Evolutionary conservation across 225 moss, liverwort and hornwort genomes (phyloP).

Genomic region (Marchantia paleacea): DNA sequence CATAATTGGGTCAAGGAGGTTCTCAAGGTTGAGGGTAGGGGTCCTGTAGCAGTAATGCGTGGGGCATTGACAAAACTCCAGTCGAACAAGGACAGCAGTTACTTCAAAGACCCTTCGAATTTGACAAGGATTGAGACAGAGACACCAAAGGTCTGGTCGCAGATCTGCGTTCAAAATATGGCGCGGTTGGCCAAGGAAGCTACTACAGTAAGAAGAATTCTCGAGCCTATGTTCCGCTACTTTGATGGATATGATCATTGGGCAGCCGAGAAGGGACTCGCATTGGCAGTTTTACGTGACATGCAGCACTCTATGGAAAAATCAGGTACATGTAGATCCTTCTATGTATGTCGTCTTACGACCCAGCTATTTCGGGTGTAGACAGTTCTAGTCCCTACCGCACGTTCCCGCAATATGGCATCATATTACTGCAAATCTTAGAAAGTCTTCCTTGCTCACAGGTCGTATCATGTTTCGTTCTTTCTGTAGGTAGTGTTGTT

Average conservation of each 20-base stretch:
- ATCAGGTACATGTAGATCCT: slow-evolving; percentile 54
- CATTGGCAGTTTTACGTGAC: slow-evolving; percentile 70
- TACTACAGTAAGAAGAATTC: slow-evolving; percentile 70
- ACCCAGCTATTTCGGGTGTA: neutral
- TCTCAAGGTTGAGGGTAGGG: slow-evolving; percentile 67
- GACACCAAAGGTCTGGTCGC: slow-evolving; percentile 80
- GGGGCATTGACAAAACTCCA: slow-evolving; percentile 64
- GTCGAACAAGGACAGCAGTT: slow-evolving; percentile 46
- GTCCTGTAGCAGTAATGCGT: slow-evolving; percentile 62
- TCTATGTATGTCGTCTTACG: neutral
- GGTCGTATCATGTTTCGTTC: too few species aligned
- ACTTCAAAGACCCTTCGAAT: slow-evolving; percentile 54
- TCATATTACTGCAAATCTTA: too few species aligned
- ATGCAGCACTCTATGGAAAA: slow-evolving; percentile 88
- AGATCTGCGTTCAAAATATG: slow-evolving; percentile 91
- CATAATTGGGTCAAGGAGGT: slow-evolving; percentile 66
- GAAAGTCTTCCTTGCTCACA: too few species aligned
- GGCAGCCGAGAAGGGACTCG: slow-evolving; percentile 70
- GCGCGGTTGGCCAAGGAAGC: slow-evolving; percentile 84
- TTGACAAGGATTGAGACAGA: slow-evolving; percentile 73
- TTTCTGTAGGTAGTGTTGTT: too few species aligned
- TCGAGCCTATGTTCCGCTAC: slow-evolving; percentile 89
- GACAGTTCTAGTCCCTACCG: too few species aligned
- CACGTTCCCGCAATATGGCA: too few species aligned
- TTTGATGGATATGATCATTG: slow-evolving; percentile 78